Base-by-base conservation (phyloP, 306 rosid genomes). In the Trichosanthes truncata region DNA sequence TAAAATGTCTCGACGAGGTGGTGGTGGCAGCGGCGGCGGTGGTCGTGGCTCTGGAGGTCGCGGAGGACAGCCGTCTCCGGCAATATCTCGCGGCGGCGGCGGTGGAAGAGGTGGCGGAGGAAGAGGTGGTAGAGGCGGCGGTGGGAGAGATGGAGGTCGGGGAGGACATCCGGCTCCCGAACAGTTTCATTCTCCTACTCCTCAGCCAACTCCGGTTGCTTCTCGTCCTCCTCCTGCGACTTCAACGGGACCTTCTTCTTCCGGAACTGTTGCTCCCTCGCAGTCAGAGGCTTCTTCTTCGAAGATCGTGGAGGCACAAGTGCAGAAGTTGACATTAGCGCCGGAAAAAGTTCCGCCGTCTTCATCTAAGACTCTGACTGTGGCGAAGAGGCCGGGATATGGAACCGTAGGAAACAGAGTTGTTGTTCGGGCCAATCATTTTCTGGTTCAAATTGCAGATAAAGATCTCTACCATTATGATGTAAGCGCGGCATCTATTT, bases 361-460 rank as follows among this genome's bases (percentile, higher is more conserved):
- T 2, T 89, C 91, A 17, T 73, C 89, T 1, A 91, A 86, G 84
- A 90, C 88, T 0, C 0, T 57, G 0, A 11, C 80, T 57, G 7
- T 46, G 20, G 77, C 87, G 0, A 62, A 25, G 49, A 86, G 98
- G 17, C 98, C 98, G 0, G 89, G 82, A 1, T 84, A 0, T 3
- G 97, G 97, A 0, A 65, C 1, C 9, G 0, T 25, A 0, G 98
- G 98, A 0, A 29, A 0, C 0, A 85, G 21, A 41, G 26, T 79
- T 7, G 7, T 52, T 13, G 87, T 91, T 2, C 82, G 89, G 0
- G 98, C 98, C 0, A 93, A 93, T 71, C 98, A 93, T n/a, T 90
- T 93, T 6, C 59, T 78, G 1, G 87, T 90, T 0, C 9, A 90
- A 35, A 85, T 89, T 1, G 83, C 84, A 0, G 84, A 84, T 0